phyloP scores from a whole-genome alignment of 2,329 filamentous ascomycete species.

The Zasmidium angulare region DNA sequence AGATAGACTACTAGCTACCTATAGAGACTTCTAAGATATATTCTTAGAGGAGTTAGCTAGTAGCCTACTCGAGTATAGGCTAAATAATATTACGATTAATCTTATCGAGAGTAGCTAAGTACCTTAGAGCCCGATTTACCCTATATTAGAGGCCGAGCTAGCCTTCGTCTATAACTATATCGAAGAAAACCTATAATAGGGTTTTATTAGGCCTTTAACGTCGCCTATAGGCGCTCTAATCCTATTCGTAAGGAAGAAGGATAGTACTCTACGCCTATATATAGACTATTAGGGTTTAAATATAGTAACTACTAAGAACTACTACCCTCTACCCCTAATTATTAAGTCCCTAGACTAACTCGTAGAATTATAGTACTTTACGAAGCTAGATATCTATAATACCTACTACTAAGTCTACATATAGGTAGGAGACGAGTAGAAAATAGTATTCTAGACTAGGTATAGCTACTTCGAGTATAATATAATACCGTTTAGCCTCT shows the following conservation, averaged over 20 bases:
- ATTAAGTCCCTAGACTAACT: conserved; percentile 26
- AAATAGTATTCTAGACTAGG: conserved; percentile 22
- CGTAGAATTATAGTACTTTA: conserved; percentile 15
- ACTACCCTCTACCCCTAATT: conserved; percentile 29
- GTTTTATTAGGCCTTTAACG: too few relatives aligned
- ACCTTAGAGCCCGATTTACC: too few relatives aligned
- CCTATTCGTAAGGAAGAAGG: conserved; percentile 22
- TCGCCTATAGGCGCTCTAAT: too few relatives aligned
- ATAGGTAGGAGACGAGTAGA: conserved; percentile 23
- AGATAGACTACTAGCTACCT: too few relatives aligned
- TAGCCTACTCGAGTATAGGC: too few relatives aligned
- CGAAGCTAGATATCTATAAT: conserved; percentile 27
- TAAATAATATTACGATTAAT: too few relatives aligned
- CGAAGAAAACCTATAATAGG: too few relatives aligned
- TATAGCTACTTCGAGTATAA: conserved; percentile 28
- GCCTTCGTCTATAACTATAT: too few relatives aligned
- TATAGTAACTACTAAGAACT: conserved; percentile 33
- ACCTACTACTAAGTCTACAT: conserved; percentile 31
- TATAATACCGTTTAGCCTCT: conserved; percentile 30
- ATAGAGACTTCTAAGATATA: too few relatives aligned
- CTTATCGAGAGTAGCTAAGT: too few relatives aligned
- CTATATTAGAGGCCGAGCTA: too few relatives aligned
- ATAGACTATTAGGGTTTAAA: conserved; percentile 36
- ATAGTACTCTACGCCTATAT: conserved; percentile 24
- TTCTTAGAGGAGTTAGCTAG: too few relatives aligned